A percentile compares a stretch with the other conserved stretches of the same genome.
These are phyloP conservation scores for Claviceps arundinis DNA, from an alignment of 2,329 filamentous ascomycete species.

Conservation along the genomic window DNA sequence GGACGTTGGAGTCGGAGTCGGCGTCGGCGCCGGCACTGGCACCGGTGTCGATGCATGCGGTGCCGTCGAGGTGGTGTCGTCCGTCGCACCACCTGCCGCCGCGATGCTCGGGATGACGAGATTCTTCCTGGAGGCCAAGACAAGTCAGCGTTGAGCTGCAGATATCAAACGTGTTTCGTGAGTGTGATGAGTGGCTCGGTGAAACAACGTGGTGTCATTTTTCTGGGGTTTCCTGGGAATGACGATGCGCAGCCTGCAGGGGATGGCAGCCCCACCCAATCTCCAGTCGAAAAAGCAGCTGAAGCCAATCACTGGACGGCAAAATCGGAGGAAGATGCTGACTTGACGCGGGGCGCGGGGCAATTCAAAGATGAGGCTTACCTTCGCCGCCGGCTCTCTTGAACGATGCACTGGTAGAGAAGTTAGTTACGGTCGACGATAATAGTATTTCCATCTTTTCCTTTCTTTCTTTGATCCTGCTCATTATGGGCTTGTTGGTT, in stretches of 20 bases:
- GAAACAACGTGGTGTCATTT: neutral
- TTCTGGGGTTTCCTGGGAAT: no score
- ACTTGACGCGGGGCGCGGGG: neutral
- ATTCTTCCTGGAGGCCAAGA: slow-evolving; percentile 25
- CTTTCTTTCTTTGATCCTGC: neutral
- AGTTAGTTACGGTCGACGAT: neutral
- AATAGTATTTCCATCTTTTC: neutral
- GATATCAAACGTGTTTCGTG: no score
- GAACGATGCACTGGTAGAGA: slow-evolving; percentile 44
- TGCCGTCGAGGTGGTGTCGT: neutral
- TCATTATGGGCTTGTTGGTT: no score
- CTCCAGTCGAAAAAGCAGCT: no score
- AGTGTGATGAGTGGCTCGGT: neutral
- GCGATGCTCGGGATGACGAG: slow-evolving; percentile 25
- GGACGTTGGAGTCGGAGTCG: neutral
- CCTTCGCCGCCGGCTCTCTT: slow-evolving; percentile 77
- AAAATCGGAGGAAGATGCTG: neutral
- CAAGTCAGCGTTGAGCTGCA: no score
- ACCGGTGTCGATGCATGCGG: neutral
- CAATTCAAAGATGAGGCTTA: slow-evolving; percentile 32
- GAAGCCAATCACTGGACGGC: no score
- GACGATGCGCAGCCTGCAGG: no score
- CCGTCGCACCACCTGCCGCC: slow-evolving; percentile 17
- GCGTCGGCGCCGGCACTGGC: neutral
- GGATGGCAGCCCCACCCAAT: no score